Conservation (phyloP, 2,329 filamentous ascomycete species). For the Alternaria solani region DNA sequence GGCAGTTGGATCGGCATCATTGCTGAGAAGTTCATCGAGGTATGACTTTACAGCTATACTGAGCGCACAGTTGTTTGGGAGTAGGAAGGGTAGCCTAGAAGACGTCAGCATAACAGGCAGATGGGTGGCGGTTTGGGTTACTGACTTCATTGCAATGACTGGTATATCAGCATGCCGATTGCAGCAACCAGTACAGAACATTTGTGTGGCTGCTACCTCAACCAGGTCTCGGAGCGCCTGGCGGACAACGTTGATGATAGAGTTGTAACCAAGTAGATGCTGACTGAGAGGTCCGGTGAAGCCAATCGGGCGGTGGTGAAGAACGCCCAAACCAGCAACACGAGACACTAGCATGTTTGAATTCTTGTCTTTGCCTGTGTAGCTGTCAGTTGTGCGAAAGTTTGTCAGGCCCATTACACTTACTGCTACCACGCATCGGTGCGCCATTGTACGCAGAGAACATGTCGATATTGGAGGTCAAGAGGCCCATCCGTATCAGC, state of each 20-base stretch:
- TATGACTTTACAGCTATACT: constrained; percentile 83
- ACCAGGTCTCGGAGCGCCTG: constrained; percentile 81
- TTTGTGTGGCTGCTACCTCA: constrained; percentile 80
- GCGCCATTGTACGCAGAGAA: constrained; percentile 65
- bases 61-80: constrained; percentile 76
- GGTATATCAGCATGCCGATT: constrained; percentile 68
- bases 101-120: constrained; percentile 14
- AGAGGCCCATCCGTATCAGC: constrained; percentile 77
- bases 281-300: constrained; percentile 95
- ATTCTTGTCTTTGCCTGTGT: constrained; percentile 73
- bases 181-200: constrained; percentile 83
- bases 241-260: constrained; percentile 80
- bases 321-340: constrained; percentile 80
- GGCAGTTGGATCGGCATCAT: constrained; percentile 61
- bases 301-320: constrained; percentile 83
- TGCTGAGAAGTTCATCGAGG: constrained; percentile 72
- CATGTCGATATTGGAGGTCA: constrained; percentile 73
- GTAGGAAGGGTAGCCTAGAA: constrained; percentile 67
- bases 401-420: constrained; percentile 19
- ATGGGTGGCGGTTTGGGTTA: constrained; percentile 39
- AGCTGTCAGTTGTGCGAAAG: constrained; percentile 23
- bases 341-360: constrained; percentile 85
- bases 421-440: constrained; percentile 62
- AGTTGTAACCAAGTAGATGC: constrained; percentile 85
- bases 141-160: constrained; percentile 76